Base-by-base conservation (phyloP, 2,329 filamentous ascomycete species). In the Exophiala lecanii-corni region DNA sequence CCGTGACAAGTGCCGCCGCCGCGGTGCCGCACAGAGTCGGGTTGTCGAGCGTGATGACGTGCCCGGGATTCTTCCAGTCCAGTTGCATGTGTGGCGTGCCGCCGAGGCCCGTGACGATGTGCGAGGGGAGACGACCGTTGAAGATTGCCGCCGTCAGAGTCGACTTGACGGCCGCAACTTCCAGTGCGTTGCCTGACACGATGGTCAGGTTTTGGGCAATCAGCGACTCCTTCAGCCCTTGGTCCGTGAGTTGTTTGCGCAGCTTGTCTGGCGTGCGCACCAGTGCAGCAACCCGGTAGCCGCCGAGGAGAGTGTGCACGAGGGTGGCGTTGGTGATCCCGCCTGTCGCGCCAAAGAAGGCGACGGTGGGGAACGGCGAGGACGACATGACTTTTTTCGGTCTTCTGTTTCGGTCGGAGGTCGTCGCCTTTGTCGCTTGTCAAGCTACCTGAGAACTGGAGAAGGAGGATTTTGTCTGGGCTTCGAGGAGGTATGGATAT, bases 301-400 rank as follows among this genome's bases (percentile, higher is more conserved):
- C 68, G 2, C 65, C 66, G 18, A 63, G 58, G 32, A 77, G 63
- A 3, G 72, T 60, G 15, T 59, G 57, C 16, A 65, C 64, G 13
- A 77, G 68, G 33, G 66, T 64, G 19, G 65, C 55, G 34, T 67
- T 61, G 25, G 66, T 63, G 48, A 67, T 68, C 36, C 72, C 74
- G 42, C 71, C 72, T 16, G 73, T 76, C 16, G 72, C 71, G 35
- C 74, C 74, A 49, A 76, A 68, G 60, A 76, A 75, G 30, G 71
- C 69, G 41, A 75, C 55, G 21, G 65, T 69, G 36, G 45, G 57
- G 6, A 13, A 13, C n/a, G n/a, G n/a, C n/a, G n/a, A n/a, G 28
- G 36, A 41, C 36, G n/a, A n/a, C n/a, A n/a, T n/a, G n/a, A n/a
- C n/a, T n/a, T n/a, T n/a, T n/a, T n/a, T n/a, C n/a, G n/a, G n/a